phyloP scores from a whole-genome alignment of 1,139 yeast genomes.

The Taphrina populina region DNA sequence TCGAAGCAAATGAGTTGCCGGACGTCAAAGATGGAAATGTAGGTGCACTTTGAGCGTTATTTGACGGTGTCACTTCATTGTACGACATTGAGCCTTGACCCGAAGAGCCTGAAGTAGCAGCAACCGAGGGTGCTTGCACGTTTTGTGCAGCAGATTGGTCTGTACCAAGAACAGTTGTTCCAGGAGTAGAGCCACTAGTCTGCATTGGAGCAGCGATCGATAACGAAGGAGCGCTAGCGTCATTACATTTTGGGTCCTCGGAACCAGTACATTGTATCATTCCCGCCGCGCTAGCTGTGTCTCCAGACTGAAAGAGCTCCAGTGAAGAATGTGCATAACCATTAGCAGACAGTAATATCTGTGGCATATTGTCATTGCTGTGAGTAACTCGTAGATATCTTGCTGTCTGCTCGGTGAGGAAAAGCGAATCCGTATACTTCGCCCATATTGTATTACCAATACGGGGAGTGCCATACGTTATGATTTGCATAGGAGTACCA shows the following conservation, averaged over 20 bases:
- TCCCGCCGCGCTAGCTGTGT: neutral
- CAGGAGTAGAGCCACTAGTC: neutral
- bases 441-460: constrained; percentile 16
- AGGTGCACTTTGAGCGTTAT: no score
- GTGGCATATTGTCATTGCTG: constrained; percentile 12
- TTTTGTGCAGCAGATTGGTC: no score
- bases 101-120: no score
- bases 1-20: no score
- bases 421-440: constrained; percentile 6
- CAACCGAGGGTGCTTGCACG: no score
- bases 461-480: constrained; percentile 25
- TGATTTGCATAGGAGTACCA: constrained; percentile 13
- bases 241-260: constrained; percentile 18
- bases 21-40: no score
- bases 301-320: constrained; percentile 8
- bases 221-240: neutral
- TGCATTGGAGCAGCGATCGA: neutral
- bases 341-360: neutral
- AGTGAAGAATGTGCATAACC: constrained; percentile 25
- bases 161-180: no score
- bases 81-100: no score
- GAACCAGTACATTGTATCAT: constrained; percentile 20
- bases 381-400: constrained; percentile 25
- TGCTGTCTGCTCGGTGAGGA: constrained; percentile 1
- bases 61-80: no score